Evolutionary conservation across 1,284 basidiomycete species (phyloP).

Genomic region (Trichosporon sp.): DNA sequence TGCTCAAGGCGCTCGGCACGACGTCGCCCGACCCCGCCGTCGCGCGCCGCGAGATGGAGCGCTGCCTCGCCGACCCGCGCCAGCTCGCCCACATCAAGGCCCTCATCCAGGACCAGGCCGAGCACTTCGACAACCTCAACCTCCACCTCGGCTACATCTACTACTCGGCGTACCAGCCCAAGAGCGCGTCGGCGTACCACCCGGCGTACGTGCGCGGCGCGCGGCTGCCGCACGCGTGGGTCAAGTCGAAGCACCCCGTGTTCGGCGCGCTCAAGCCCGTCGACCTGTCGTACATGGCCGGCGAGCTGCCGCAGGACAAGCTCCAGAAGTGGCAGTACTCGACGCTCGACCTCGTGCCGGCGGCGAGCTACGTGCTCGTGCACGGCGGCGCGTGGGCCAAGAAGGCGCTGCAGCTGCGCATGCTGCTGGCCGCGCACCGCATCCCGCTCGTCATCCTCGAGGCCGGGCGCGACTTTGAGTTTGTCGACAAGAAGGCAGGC

Average conservation of each 20-base stretch:
- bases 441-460: slow-evolving; percentile 9
- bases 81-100: slow-evolving; percentile 19
- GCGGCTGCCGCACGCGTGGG: slow-evolving; percentile 25
- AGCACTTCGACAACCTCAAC: slow-evolving; percentile 29
- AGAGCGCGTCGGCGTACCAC: slow-evolving; percentile 13
- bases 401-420: slow-evolving; percentile 10
- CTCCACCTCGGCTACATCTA: slow-evolving; percentile 32
- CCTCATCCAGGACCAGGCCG: slow-evolving; percentile 23
- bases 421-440: slow-evolving; percentile 3
- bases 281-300: slow-evolving; percentile 21
- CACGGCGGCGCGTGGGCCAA: slow-evolving; percentile 17
- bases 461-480: slow-evolving; percentile 23
- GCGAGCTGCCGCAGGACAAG: slow-evolving; percentile 17
- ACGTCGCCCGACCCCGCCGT: slow-evolving; percentile 18
- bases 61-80: slow-evolving; percentile 20
- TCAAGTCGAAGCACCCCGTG: slow-evolving; percentile 9
- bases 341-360: slow-evolving; percentile 20
- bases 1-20: slow-evolving; percentile 25
- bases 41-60: slow-evolving; percentile 21
- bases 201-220: slow-evolving; percentile 23
- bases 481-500: slow-evolving; percentile 19
- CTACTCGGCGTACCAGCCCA: slow-evolving; percentile 17
- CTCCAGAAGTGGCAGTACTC: slow-evolving; percentile 19
- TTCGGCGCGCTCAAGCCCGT: slow-evolving; percentile 15
- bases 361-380: slow-evolving; percentile 16